These are phyloP conservation scores for Beauveria brongniartii DNA, from an alignment of 2,329 filamentous ascomycete genomes.

Conservation along the genomic window DNA sequence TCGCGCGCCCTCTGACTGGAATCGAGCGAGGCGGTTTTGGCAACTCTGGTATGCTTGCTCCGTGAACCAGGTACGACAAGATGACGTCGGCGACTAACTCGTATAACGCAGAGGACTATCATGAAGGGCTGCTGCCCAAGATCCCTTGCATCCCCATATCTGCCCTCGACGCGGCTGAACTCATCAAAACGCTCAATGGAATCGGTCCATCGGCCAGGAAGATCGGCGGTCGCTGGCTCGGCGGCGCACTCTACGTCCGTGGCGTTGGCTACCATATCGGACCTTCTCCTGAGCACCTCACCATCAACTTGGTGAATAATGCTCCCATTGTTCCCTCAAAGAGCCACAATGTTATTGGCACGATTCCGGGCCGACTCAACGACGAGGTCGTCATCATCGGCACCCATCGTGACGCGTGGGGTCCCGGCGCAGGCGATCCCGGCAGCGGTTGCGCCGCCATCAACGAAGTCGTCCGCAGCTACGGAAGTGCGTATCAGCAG, in stretches of 20 bases:
- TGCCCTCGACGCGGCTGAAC: constrained; percentile 64
- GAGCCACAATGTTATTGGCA: constrained; percentile 66
- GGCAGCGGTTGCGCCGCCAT: constrained; percentile 73
- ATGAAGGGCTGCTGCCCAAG: constrained; percentile 52
- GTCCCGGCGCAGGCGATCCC: constrained; percentile 76
- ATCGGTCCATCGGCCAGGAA: constrained; percentile 60
- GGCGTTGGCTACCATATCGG: constrained; percentile 36
- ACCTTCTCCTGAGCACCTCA: constrained; percentile 41
- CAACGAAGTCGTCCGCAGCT: constrained; percentile 66
- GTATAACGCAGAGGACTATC: not conserved
- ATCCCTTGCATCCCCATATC: constrained; percentile 81
- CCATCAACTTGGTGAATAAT: constrained; percentile 57
- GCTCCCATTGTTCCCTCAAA: constrained; percentile 41
- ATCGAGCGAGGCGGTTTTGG: constrained; percentile 46
- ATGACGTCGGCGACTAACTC: constrained; percentile 19
- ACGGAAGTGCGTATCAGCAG: constrained; percentile 59
- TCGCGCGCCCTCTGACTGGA: constrained; percentile 18
- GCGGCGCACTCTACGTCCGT: constrained; percentile 33
- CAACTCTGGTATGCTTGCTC: constrained; percentile 74
- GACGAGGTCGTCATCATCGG: constrained; percentile 69
- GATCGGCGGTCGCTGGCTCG: constrained; percentile 53
- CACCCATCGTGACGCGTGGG: constrained; percentile 79
- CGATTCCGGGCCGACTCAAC: constrained; percentile 67
- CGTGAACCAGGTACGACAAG: constrained; percentile 62
- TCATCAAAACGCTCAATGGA: constrained; percentile 71